A percentile compares a stretch with the other conserved stretches of the same genome.
Evolutionary conservation across 352 stramenopile genomes (phyloP).

Genomic region (Phytopythium litorale): DNA sequence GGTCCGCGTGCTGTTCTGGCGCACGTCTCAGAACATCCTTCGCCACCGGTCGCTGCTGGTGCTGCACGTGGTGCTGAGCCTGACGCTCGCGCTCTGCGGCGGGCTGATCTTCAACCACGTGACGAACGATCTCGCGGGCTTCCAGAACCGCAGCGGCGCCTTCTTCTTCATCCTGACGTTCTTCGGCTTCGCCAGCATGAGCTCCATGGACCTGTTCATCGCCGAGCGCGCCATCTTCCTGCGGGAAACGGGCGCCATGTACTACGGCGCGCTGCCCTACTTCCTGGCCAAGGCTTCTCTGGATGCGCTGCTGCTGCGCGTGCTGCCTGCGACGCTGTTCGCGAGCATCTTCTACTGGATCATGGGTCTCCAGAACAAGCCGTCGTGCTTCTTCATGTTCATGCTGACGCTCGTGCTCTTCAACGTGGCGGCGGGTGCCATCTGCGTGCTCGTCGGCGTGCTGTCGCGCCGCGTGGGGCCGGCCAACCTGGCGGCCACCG

Average conservation of each 20-base stretch:
- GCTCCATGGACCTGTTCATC: slow-evolving; percentile 85
- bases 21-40: slow-evolving; percentile 67
- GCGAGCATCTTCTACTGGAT: slow-evolving; percentile 87
- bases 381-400: slow-evolving; percentile 64
- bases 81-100: slow-evolving; percentile 56
- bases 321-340: slow-evolving; percentile 74
- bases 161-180: slow-evolving; percentile 88
- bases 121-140: slow-evolving; percentile 75
- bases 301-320: slow-evolving; percentile 68
- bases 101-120: slow-evolving; percentile 81
- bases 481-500: slow-evolving; percentile 68
- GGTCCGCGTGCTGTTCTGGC: slow-evolving; percentile 62
- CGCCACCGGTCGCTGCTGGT: slow-evolving; percentile 69
- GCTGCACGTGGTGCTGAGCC: slow-evolving; percentile 55
- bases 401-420: slow-evolving; percentile 71
- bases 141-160: slow-evolving; percentile 80
- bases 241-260: slow-evolving; percentile 72
- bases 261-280: slow-evolving; percentile 77
- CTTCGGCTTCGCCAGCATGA: slow-evolving; percentile 82
- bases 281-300: slow-evolving; percentile 74
- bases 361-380: slow-evolving; percentile 69
- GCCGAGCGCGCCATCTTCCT: slow-evolving; percentile 70
- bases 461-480: slow-evolving; percentile 56
- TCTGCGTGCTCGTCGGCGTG: slow-evolving; percentile 73
- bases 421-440: slow-evolving; percentile 70